Percentiles rank a stretch among this genome's conserved stretches.
phyloP scores from a whole-genome alignment of 805 yeast genomes.

The Diddensiella santjacobensis region DNA sequence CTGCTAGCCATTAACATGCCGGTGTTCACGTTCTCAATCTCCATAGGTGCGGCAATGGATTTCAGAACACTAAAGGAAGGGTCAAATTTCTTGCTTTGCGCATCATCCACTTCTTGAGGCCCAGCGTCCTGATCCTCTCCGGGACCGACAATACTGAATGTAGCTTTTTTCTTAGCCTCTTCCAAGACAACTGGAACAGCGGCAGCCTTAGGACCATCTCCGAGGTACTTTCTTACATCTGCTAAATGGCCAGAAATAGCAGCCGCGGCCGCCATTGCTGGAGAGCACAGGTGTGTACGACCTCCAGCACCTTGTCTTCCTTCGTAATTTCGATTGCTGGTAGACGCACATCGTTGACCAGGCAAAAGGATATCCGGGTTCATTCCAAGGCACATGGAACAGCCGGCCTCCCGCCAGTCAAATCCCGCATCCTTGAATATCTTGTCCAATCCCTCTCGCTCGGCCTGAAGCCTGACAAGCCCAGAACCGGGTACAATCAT shows the following conservation, averaged over 20 bases:
- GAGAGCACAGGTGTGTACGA: conserved; percentile 96
- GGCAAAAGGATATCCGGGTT: conserved; percentile 95
- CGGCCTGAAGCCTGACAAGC: conserved; percentile 86
- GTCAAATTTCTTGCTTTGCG: conserved; percentile 45
- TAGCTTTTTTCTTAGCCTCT: background rate
- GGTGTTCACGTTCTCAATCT: conserved; percentile 92
- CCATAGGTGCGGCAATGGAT: conserved; percentile 89
- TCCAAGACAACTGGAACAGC: background rate
- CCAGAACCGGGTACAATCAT: conserved; percentile 98
- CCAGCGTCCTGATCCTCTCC: background rate
- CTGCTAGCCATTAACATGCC: conserved; percentile 98
- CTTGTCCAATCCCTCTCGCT: conserved; percentile 87
- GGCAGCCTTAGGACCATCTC: background rate
- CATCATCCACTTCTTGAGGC: background rate
- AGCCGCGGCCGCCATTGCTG: conserved; percentile 99
- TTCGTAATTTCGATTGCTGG: conserved; percentile 96
- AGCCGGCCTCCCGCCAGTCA: conserved; percentile 99
- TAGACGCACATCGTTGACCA: conserved; percentile 95
- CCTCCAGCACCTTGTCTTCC: conserved; percentile 98
- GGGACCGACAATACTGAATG: background rate
- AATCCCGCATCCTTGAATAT: conserved; percentile 88
- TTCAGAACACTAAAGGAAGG: conserved; percentile 72
- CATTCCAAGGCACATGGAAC: conserved; percentile 99
- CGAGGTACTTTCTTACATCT: conserved; percentile 76
- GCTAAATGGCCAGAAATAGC: conserved; percentile 85